Evolutionary conservation across 306 rosid species (phyloP), one percentile per base, ranked within the genome.

Genomic region (Parietaria judaica): DNA sequence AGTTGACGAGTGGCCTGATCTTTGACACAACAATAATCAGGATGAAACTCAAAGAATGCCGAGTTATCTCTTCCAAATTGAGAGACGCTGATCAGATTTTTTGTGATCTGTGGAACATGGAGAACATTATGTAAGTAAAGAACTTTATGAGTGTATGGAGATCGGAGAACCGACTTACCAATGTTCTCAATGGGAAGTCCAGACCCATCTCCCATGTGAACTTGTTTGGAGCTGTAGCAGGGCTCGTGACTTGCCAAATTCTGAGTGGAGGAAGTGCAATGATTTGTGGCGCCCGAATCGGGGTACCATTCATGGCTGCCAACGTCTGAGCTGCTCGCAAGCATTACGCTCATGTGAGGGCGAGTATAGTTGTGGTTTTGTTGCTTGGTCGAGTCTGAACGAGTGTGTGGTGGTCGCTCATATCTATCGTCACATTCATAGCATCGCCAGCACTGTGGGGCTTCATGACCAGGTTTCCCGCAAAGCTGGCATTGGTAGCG

Each of bases 401-500:
- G 57, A 6, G 37, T 8, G 16, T 54, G 37, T 16, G 17, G 9
- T 16, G 8, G 31, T 14, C 58, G 58, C 17, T 16, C 17, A 8
- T 7, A 53, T n/a, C n/a, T n/a, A n/a, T n/a, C n/a, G n/a, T n/a
- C n/a, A n/a, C n/a, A n/a, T n/a, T n/a, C n/a, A n/a, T n/a, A n/a
- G n/a, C n/a, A n/a, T n/a, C n/a, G n/a, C n/a, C n/a, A n/a, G 35
- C 57, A 54, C 37, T 34, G 10, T 7, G 9, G 12, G 3, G 10
- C 59, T n/a, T 17, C 34, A 35, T 55, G 39, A 2, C 39, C 6
- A 4, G 34, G 5, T 35, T 55, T 55, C 14, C 59, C 59, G 13
- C 39, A 55, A 4, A 55, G 11, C 8, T 55, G 37, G 59, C 59
- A 55, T 55, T 55, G n/a, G n/a, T n/a, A n/a, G n/a, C n/a, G n/a